phyloP scores from a whole-genome alignment of 495 filamentous ascomycete genomes.

The Hypoxylon intermedium region DNA sequence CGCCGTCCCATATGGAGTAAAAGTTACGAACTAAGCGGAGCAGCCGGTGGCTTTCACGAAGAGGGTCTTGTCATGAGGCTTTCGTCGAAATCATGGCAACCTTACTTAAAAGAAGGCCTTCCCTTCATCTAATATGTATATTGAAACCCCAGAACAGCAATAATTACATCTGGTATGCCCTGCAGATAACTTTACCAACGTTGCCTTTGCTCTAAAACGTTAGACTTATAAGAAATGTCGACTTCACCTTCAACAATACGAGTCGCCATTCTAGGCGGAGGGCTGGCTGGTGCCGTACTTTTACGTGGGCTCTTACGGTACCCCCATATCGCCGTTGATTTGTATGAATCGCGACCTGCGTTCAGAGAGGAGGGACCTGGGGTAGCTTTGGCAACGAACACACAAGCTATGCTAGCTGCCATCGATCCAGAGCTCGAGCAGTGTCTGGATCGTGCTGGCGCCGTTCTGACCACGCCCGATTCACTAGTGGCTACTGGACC shows the following conservation, averaged over 20 bases:
- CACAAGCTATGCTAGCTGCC: conserved; percentile 26
- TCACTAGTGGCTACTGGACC: conserved; percentile 23
- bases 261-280: conserved; percentile 48
- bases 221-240: conserved; percentile 15
- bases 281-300: conserved; percentile 41
- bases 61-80: background rate
- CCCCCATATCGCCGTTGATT: conserved; percentile 42
- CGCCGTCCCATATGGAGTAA: conserved; percentile 3
- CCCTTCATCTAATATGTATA: background rate
- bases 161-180: background rate
- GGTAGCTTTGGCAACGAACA: conserved; percentile 32
- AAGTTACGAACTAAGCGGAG: conserved; percentile 1
- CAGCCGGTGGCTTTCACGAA: conserved; percentile 2
- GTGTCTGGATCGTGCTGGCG: conserved; percentile 39
- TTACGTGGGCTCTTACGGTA: conserved; percentile 41
- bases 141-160: too few relatives aligned
- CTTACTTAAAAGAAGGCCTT: conserved; percentile 8
- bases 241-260: conserved; percentile 35
- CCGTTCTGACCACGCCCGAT: conserved; percentile 25
- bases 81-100: background rate
- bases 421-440: conserved; percentile 35
- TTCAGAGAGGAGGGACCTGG: conserved; percentile 43
- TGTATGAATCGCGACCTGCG: conserved; percentile 43
- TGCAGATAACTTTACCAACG: background rate
- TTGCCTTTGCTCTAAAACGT: background rate